phyloP scores from a whole-genome alignment of 306 rosid genomes.

The Hippophae rhamnoides region DNA sequence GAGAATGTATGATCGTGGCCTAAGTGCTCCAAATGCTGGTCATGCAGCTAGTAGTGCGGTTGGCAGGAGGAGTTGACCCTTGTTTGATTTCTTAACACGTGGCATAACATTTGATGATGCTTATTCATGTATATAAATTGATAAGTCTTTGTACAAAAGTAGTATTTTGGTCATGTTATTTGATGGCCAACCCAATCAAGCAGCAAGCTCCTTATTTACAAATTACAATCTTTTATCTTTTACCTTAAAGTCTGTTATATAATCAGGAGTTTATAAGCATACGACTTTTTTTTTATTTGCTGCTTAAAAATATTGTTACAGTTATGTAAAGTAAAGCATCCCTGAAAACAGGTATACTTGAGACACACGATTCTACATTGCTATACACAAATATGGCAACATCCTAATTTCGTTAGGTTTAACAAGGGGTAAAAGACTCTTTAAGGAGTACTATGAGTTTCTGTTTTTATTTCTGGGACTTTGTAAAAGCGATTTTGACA shows the following conservation, averaged over 20 bases:
- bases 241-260: not conserved
- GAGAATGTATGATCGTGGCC: conserved; percentile 80
- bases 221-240: not conserved
- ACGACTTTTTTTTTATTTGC: no score
- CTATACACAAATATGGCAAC: not conserved
- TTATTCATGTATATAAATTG: conserved; percentile 25
- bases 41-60: conserved; percentile 41
- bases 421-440: conserved; percentile 69
- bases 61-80: conserved; percentile 53
- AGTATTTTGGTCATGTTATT: conserved; percentile 16
- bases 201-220: conserved; percentile 15
- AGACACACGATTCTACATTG: not conserved
- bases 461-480: no score
- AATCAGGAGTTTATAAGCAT: not conserved
- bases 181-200: conserved; percentile 35
- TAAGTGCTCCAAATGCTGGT: conserved; percentile 35
- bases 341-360: not conserved
- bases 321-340: no score
- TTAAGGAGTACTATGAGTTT: conserved; percentile 26
- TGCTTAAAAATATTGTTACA: no score
- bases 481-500: no score
- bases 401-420: conserved; percentile 41
- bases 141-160: conserved; percentile 38
- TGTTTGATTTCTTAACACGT: conserved; percentile 5
- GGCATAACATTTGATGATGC: conserved; percentile 15